Evolutionary conservation across 2,329 filamentous ascomycete genomes (phyloP), one percentile per base, ranked within the genome.

Genomic region (Drechslerella dactyloides): DNA sequence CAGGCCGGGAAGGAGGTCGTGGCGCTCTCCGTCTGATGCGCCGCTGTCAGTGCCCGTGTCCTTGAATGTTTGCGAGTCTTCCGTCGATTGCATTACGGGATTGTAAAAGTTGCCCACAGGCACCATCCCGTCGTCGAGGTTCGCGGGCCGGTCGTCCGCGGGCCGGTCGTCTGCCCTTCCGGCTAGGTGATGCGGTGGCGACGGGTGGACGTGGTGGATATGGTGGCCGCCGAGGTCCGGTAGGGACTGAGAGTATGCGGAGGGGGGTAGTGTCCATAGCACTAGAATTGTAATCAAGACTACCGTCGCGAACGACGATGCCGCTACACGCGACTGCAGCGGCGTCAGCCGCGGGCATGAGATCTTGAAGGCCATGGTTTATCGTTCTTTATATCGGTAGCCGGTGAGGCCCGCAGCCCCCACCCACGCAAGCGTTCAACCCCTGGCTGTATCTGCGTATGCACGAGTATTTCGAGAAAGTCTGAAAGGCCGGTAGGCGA

Each of bases 251-350:
- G 81, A 73, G 75, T 88, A 83, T 51, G 86, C 89, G 74, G 87
- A 84, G 59, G 82, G 82, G 17, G 85, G 84, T 50, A 83, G 83
- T 65, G 84, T 84, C 40, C 90, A 82, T 24, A 85, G 79, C 65
- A 89, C 80, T 77, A 87, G 89, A 46, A 91, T 78, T 42, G 86
- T 77, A 35, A 89, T 76, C 33, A 90, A 79, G 56, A 89, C 77
- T 30, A 85, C 80, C 33, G 86, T 85, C 60, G 87, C 85, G 76
- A 85, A 82, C 59, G 89, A 78, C 65, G 88, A 90, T 76, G 87
- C 86, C 78, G 85, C 85, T 77, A 91, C 85, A 78, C 89, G 88
- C 81, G 87, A 89, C 82, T 90, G 90, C 75, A 90, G 82, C 77
- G 85, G 86, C 78, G 85, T 87, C 79, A 88, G 84, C 80, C 87